These are phyloP conservation scores for Vitis hybrid DNA, from an alignment of 177 flowering plant genomes.

Conservation along the genomic window DNA sequence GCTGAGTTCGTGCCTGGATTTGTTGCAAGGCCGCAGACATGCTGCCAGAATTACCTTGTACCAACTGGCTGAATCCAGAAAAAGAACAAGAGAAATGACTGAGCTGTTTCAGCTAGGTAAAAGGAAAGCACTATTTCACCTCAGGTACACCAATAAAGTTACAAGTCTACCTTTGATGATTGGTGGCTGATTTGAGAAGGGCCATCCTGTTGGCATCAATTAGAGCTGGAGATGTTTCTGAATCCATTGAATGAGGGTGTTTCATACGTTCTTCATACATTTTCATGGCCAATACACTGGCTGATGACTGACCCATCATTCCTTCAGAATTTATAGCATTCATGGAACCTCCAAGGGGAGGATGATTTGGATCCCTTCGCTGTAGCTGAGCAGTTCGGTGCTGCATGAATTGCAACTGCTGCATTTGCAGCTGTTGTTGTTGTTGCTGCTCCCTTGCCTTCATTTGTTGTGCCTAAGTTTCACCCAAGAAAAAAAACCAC, in stretches of 20 bases:
- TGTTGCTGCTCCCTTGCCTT: slow-evolving; percentile 64
- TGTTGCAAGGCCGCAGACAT: slow-evolving; percentile 78
- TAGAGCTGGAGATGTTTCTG: slow-evolving; percentile 64
- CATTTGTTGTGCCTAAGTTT: slow-evolving; percentile 62
- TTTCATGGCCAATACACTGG: slow-evolving; percentile 73
- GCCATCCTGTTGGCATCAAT: slow-evolving; percentile 81
- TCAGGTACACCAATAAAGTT: background rate
- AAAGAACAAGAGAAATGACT: slow-evolving; percentile 18
- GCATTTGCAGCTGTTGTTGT: slow-evolving; percentile 74
- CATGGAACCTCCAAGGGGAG: slow-evolving; percentile 60
- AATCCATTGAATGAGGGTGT: slow-evolving; percentile 72
- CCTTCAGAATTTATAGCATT: slow-evolving; percentile 68
- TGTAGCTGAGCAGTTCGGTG: slow-evolving; percentile 83
- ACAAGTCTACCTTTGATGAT: slow-evolving; percentile 62
- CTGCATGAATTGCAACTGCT: slow-evolving; percentile 82
- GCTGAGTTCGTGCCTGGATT: slow-evolving; percentile 65
- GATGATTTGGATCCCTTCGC: slow-evolving; percentile 68
- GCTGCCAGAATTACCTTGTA: slow-evolving; percentile 68
- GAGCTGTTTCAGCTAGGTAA: background rate
- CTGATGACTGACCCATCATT: slow-evolving; percentile 76
- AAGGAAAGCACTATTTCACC: background rate
- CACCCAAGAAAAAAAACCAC: background rate
- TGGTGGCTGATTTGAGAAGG: slow-evolving; percentile 67
- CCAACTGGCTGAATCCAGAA: slow-evolving; percentile 67
- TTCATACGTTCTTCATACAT: slow-evolving; percentile 84